phyloP scores from a whole-genome alignment of 78 protist genomes.

The Guillardia theta region DNA sequence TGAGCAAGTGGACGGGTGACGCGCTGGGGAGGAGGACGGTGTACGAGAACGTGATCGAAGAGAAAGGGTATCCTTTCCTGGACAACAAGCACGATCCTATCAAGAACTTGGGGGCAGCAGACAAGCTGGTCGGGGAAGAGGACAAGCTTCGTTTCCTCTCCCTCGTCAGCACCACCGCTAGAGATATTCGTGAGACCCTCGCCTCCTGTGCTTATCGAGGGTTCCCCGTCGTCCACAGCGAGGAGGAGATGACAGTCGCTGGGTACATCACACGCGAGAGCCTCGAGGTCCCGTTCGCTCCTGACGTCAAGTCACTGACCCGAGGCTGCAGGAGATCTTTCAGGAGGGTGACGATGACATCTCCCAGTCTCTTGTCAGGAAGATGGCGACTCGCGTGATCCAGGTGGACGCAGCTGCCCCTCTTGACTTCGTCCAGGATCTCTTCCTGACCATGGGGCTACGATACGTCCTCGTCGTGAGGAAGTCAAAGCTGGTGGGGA shows the following conservation, averaged over 20 bases:
- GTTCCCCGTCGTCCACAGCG: not conserved
- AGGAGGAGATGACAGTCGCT: not conserved
- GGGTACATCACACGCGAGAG: not conserved
- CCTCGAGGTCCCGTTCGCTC: not conserved
- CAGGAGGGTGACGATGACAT: not conserved
- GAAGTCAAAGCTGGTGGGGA: not conserved
- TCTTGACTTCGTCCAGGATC: not conserved
- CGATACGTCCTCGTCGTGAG: not conserved
- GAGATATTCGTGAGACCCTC: not conserved
- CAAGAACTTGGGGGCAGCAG: not conserved
- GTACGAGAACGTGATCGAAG: conserved; percentile 56
- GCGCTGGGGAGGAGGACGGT: conserved; percentile 8
- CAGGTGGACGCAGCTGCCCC: not conserved
- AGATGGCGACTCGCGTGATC: not conserved
- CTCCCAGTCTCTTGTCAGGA: too few species aligned
- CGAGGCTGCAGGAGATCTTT: not conserved
- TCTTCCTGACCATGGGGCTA: not conserved
- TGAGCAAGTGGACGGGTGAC: conserved; percentile 67
- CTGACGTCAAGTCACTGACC: not conserved
- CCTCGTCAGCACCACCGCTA: not conserved
- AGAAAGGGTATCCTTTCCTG: conserved; percentile 40
- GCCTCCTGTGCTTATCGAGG: not conserved
- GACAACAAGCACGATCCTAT: conserved; percentile 9
- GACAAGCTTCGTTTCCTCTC: not conserved
- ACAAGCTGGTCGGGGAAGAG: not conserved